Percentiles rank a stretch among this genome's conserved stretches.
Conservation (phyloP, 495 filamentous ascomycete genomes). For the Penicillium macrosclerotiorum region DNA sequence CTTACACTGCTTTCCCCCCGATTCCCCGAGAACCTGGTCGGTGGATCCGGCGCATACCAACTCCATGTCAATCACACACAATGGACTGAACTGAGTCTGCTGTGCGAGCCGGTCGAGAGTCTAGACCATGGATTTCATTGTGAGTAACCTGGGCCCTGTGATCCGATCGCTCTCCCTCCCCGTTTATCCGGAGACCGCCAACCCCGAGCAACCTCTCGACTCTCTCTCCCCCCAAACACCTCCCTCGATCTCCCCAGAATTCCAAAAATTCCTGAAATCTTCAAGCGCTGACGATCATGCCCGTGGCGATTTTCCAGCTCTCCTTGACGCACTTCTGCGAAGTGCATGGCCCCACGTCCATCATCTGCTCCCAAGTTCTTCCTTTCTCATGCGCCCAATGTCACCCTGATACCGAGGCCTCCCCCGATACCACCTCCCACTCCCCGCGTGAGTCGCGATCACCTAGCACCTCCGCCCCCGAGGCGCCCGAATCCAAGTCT, state of each 20-base stretch:
- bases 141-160: too few relatives aligned
- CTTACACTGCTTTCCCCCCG: too few relatives aligned
- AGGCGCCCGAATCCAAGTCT: constrained; percentile 16
- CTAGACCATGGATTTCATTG: constrained; percentile 49
- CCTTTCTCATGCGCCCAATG: constrained; percentile 78
- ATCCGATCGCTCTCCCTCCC: too few relatives aligned
- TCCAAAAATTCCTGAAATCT: too few relatives aligned
- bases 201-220: neutral
- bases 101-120: constrained; percentile 21
- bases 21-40: constrained; percentile 18
- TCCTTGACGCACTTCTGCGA: constrained; percentile 97
- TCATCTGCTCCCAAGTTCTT: constrained; percentile 89
- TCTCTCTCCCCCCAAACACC: constrained; percentile 3
- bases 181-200: too few relatives aligned
- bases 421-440: constrained; percentile 32
- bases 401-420: constrained; percentile 41
- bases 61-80: constrained; percentile 25
- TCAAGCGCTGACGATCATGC: too few relatives aligned
- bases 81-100: constrained; percentile 33
- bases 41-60: constrained; percentile 24
- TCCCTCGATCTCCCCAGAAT: too few relatives aligned
- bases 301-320: too few relatives aligned
- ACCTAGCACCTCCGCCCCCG: constrained; percentile 3
- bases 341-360: constrained; percentile 88
- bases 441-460: constrained; percentile 25